A percentile compares a stretch with the other conserved stretches of the same genome.
Evolutionary conservation across 805 yeast genomes (phyloP).

Genomic region (Nakazawaea molendinolei): DNA sequence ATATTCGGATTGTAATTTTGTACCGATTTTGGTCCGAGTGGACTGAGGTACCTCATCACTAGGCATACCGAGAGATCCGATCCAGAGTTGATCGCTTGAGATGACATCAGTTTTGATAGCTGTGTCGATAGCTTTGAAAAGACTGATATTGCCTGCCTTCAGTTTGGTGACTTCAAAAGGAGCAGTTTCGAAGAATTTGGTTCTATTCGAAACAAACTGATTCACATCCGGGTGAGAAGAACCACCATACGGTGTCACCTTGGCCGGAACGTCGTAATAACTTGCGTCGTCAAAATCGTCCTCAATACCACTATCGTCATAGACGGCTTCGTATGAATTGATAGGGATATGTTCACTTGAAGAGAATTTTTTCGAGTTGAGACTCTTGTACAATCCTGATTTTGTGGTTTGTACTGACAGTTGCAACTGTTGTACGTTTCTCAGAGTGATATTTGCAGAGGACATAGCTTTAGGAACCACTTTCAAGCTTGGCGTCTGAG

Average conservation of each 20-base stretch:
- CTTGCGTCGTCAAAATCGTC: conserved; percentile 1
- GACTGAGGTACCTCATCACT: conserved; percentile 67
- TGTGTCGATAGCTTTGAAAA: conserved; percentile 73
- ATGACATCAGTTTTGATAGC: conserved; percentile 36
- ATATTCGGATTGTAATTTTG: conserved; percentile 39
- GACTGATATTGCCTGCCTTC: conserved; percentile 78
- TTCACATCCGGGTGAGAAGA: conserved; percentile 51
- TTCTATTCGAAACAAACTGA: conserved; percentile 16
- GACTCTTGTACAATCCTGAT: conserved; percentile 3
- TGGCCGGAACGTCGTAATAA: conserved; percentile 17
- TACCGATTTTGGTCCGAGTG: conserved; percentile 48
- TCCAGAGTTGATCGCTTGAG: conserved; percentile 48
- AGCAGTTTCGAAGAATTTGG: conserved; percentile 47
- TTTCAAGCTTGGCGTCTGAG: conserved; percentile 7
- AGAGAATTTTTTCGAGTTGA: conserved; percentile 1
- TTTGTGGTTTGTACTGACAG: too few relatives aligned
- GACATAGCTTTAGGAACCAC: conserved; percentile 2
- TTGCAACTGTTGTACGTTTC: background rate
- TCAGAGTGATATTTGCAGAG: conserved; percentile 2
- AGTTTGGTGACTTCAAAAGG: conserved; percentile 73
- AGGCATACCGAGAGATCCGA: conserved; percentile 91
- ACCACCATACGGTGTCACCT: conserved; percentile 65
- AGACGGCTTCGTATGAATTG: conserved; percentile 6
- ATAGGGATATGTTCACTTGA: conserved; percentile 2
- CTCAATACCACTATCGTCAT: conserved; percentile 10